These are phyloP conservation scores for Pythium volutum DNA, from an alignment of 352 stramenopile genomes.

Conservation along the genomic window DNA sequence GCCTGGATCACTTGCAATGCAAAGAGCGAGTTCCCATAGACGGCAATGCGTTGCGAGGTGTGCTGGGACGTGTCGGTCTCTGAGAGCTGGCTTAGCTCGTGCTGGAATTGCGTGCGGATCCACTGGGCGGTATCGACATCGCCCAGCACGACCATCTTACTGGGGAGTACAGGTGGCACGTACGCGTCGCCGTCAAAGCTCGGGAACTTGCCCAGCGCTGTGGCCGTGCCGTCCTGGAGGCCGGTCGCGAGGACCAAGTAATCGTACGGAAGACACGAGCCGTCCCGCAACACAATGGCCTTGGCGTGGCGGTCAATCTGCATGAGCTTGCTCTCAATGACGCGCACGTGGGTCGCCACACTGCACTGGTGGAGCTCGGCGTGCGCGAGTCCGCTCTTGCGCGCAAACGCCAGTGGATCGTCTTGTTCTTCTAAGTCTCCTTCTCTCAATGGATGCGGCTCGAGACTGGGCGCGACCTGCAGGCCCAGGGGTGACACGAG, in stretches of 20 bases:
- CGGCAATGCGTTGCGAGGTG: conserved; percentile 32
- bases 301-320: conserved; percentile 49
- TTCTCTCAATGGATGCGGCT: conserved; percentile 17
- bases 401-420: conserved; percentile 42
- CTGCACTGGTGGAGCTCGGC: conserved; percentile 39
- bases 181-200: conserved; percentile 26
- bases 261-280: conserved; percentile 68
- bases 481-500: conserved; percentile 79
- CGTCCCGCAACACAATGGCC: conserved; percentile 60
- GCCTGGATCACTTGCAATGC: conserved; percentile 64
- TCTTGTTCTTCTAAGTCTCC: conserved; percentile 1
- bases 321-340: conserved; percentile 45
- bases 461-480: conserved; percentile 28
- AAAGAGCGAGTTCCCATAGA: conserved; percentile 66
- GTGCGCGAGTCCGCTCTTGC: conserved; percentile 35
- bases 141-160: conserved; percentile 24
- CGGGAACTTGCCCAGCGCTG: conserved; percentile 20
- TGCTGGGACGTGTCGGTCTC: conserved; percentile 20
- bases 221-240: conserved; percentile 37
- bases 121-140: conserved; percentile 22
- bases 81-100: not conserved
- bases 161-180: conserved; percentile 5
- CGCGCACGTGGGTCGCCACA: conserved; percentile 40
- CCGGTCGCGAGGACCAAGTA: conserved; percentile 58
- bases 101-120: conserved; percentile 21